phyloP scores from a whole-genome alignment of 2,329 filamentous ascomycete species.

The Botrytis fabae region DNA sequence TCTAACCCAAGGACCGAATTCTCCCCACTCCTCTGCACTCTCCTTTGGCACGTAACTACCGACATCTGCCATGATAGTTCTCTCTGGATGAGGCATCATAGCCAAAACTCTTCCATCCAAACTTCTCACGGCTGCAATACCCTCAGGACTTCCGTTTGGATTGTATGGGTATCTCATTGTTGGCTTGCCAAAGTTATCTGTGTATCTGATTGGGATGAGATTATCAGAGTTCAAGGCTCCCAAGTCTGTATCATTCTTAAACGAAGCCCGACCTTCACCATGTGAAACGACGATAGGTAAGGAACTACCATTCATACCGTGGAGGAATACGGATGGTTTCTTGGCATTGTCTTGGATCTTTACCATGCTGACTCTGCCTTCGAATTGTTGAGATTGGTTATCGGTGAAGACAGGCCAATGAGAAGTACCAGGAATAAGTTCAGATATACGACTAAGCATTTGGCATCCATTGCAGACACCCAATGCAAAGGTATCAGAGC shows the following conservation, averaged over 20 bases:
- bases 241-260: constrained; percentile 55
- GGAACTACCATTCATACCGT: constrained; percentile 80
- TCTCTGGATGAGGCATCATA: constrained; percentile 74
- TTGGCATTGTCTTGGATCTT: constrained; percentile 65
- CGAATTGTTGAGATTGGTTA: constrained; percentile 86
- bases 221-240: constrained; percentile 62
- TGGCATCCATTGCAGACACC: constrained; percentile 98
- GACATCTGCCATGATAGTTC: constrained; percentile 65
- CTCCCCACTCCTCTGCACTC: constrained; percentile 62
- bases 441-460: constrained; percentile 81
- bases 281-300: constrained; percentile 88
- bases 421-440: constrained; percentile 80
- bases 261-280: constrained; percentile 82
- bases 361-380: constrained; percentile 84
- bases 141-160: constrained; percentile 70
- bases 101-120: constrained; percentile 67
- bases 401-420: constrained; percentile 85
- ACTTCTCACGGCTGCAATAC: constrained; percentile 67
- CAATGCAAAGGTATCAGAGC: constrained; percentile 85
- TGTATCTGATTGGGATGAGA: constrained; percentile 76
- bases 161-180: constrained; percentile 88
- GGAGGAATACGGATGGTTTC: constrained; percentile 76
- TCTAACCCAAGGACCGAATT: constrained; percentile 68
- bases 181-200: constrained; percentile 74
- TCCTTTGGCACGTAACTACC: constrained; percentile 64